Percentiles rank a stretch among this genome's conserved stretches.
phyloP scores from a whole-genome alignment of 1,139 yeast species.

The Hyphopichia fennica region DNA sequence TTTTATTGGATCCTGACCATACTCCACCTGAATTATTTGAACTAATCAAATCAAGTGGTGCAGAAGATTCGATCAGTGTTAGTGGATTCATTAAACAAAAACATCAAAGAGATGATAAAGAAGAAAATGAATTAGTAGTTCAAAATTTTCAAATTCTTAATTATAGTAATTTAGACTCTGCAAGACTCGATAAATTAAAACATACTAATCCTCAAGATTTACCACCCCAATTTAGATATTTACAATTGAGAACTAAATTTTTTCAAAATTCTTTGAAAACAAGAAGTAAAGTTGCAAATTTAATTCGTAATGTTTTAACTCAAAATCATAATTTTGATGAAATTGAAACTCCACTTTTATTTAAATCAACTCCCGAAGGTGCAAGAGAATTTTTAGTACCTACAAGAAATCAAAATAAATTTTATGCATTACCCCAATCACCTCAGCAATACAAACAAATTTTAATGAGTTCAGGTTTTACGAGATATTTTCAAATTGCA shows the following conservation, averaged over 20 bases:
- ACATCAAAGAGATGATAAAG: slow-evolving; percentile 21
- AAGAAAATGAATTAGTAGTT: slow-evolving; percentile 59
- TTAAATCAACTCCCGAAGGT: slow-evolving; percentile 97
- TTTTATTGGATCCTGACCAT: slow-evolving; percentile 49
- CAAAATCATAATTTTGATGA: slow-evolving; percentile 62
- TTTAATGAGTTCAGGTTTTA: slow-evolving; percentile 90
- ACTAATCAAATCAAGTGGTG: slow-evolving; percentile 48
- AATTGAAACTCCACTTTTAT: slow-evolving; percentile 87
- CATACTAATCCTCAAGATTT: slow-evolving; percentile 49
- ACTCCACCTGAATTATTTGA: slow-evolving; percentile 38
- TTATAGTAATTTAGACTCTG: slow-evolving; percentile 63
- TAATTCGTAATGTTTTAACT: slow-evolving; percentile 51
- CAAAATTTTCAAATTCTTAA: slow-evolving; percentile 58
- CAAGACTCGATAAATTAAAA: slow-evolving; percentile 66
- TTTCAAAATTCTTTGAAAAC: slow-evolving; percentile 60
- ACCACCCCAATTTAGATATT: slow-evolving; percentile 78
- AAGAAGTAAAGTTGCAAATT: slow-evolving; percentile 61
- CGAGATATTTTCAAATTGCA: slow-evolving; percentile 86
- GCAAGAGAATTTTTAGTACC: slow-evolving; percentile 96
- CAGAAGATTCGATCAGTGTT: slow-evolving; percentile 77
- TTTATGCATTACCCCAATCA: slow-evolving; percentile 93
- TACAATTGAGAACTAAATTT: slow-evolving; percentile 68
- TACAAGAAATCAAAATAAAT: slow-evolving; percentile 60
- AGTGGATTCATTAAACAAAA: slow-evolving; percentile 52
- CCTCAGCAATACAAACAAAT: slow-evolving; percentile 97